Conservation (phyloP, 768 basidiomycete genomes). For the Hygrophorus pudorinus region DNA sequence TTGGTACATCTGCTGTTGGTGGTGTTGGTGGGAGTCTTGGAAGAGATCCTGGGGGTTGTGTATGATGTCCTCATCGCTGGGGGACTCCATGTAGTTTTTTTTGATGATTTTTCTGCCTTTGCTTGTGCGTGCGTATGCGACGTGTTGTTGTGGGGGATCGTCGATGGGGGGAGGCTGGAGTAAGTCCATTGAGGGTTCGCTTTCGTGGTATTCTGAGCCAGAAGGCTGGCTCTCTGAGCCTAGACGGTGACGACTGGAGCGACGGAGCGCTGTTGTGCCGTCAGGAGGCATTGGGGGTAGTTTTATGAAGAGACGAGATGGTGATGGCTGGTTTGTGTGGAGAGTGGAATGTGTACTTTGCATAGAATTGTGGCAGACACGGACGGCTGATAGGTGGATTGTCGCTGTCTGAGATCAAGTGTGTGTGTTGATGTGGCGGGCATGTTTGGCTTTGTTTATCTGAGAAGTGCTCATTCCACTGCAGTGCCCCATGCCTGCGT, state of each 20-base stretch:
- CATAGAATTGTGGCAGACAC: not conserved
- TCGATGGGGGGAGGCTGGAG: conserved; percentile 14
- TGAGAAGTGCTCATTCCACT: no score
- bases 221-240: conserved; percentile 27
- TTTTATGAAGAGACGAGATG: not conserved
- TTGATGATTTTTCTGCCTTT: conserved; percentile 33
- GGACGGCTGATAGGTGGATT: no score
- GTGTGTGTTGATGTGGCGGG: no score
- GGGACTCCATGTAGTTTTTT: conserved; percentile 34
- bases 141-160: conserved; percentile 19
- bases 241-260: conserved; percentile 22
- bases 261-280: conserved; percentile 13
- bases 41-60: conserved; percentile 17
- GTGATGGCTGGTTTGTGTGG: not conserved
- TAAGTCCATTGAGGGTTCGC: conserved; percentile 32
- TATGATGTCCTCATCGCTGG: conserved; percentile 31
- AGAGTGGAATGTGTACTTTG: not conserved
- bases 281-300: conserved; percentile 1
- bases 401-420: no score
- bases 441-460: no score
- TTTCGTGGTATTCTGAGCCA: conserved; percentile 41
- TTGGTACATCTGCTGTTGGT: conserved; percentile 16
- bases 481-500: no score
- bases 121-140: conserved; percentile 18
- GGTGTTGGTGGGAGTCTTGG: conserved; percentile 13